Evolutionary conservation across 306 rosid species (phyloP).

Genomic region (Phaseolus lunatus): DNA sequence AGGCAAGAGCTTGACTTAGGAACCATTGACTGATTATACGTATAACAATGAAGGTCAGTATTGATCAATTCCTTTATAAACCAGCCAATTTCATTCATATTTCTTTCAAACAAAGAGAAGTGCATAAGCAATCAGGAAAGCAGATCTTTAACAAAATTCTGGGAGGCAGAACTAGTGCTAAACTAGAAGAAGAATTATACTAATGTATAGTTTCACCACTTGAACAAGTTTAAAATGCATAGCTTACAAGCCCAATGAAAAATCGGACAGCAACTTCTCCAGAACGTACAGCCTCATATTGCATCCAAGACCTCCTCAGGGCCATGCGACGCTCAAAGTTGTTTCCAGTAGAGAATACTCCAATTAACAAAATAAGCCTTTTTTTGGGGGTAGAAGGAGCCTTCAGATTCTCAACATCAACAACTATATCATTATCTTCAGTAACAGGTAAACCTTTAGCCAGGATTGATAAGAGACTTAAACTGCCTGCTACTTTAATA

Average conservation of each 20-base stretch:
- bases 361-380: constrained; percentile 76
- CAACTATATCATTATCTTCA: constrained; percentile 73
- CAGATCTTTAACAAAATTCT: constrained; percentile 21
- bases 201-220: constrained; percentile 34
- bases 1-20: background rate
- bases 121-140: constrained; percentile 18
- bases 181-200: constrained; percentile 27
- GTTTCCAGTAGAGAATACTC: constrained; percentile 91
- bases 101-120: constrained; percentile 28
- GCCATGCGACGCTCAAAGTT: constrained; percentile 97
- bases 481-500: constrained; percentile 69
- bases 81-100: constrained; percentile 20
- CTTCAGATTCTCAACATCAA: constrained; percentile 71
- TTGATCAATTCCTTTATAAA: constrained; percentile 6
- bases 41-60: constrained; percentile 11
- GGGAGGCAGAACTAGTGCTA: constrained; percentile 27
- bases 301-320: constrained; percentile 97
- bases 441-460: constrained; percentile 93
- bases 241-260: constrained; percentile 95
- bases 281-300: constrained; percentile 74
- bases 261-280: constrained; percentile 89
- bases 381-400: constrained; percentile 72
- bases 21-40: constrained; percentile 15
- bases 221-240: constrained; percentile 27
- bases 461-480: constrained; percentile 73